These are phyloP conservation scores for Acanthamoeba triangularis DNA, from an alignment of 208 protist species.

Conservation along the genomic window DNA sequence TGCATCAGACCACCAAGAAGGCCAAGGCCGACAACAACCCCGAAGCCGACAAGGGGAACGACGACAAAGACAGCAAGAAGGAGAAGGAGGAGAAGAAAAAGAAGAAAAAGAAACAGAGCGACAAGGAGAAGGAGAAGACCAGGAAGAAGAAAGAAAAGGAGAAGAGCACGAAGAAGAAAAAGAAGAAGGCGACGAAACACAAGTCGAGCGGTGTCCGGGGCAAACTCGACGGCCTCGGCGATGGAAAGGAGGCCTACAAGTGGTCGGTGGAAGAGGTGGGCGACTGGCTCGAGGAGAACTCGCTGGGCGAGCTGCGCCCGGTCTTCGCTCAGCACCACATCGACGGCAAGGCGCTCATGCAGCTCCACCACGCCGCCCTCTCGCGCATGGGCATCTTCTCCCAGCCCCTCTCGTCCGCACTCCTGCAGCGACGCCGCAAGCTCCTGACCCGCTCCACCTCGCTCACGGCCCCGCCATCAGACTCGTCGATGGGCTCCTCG, in stretches of 20 bases:
- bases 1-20: constrained; percentile 2
- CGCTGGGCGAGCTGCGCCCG: constrained; percentile 32
- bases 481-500: constrained; percentile 46
- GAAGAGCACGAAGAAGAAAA: constrained; percentile 11
- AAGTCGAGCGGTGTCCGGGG: not conserved
- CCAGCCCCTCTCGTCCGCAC: not conserved
- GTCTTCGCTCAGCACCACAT: constrained; percentile 2
- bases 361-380: constrained; percentile 44
- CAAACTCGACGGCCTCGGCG: not conserved
- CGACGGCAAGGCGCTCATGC: constrained; percentile 47
- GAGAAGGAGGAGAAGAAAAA: constrained; percentile 37
- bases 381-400: constrained; percentile 55
- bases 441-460: constrained; percentile 50
- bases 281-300: constrained; percentile 47
- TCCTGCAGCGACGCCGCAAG: constrained; percentile 37
- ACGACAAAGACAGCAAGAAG: not conserved
- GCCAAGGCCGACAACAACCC: not conserved
- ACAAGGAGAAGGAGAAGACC: constrained; percentile 3
- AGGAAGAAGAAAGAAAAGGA: not conserved
- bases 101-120: constrained; percentile 29
- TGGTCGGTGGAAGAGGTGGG: constrained; percentile 38
- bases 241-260: constrained; percentile 34
- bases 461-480: constrained; percentile 22
- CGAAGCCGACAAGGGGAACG: not conserved
- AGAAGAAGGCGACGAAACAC: not conserved